These are phyloP conservation scores for Saturnispora saitoi DNA, from an alignment of 805 yeast species.

Conservation along the genomic window DNA sequence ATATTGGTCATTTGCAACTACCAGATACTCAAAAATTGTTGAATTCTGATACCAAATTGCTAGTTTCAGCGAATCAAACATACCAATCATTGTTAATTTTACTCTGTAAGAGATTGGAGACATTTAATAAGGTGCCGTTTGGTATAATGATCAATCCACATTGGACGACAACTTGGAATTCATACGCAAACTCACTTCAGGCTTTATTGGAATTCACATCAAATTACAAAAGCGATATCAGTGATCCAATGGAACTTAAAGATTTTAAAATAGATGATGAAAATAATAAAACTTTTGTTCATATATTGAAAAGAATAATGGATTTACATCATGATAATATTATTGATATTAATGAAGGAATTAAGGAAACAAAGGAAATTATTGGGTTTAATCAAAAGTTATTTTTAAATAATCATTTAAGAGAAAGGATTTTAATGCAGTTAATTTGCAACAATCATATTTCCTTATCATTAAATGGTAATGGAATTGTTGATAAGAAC, in stretches of 20 bases:
- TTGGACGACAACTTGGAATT: slow-evolving; percentile 65
- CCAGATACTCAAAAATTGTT: slow-evolving; percentile 4
- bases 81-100: slow-evolving; percentile 47
- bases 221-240: neutral
- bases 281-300: slow-evolving; percentile 38
- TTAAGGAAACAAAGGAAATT: slow-evolving; percentile 34
- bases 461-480: slow-evolving; percentile 39
- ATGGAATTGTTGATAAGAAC: slow-evolving; percentile 58
- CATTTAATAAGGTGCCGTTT: slow-evolving; percentile 71
- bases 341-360: slow-evolving; percentile 74
- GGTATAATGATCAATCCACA: slow-evolving; percentile 81
- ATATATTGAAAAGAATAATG: slow-evolving; percentile 49
- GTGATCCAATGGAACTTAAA: neutral
- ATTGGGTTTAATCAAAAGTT: neutral
- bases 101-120: slow-evolving; percentile 63
- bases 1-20: neutral
- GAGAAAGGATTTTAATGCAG: slow-evolving; percentile 81
- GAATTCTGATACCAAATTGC: neutral
- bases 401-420: slow-evolving; percentile 68
- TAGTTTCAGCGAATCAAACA: slow-evolving; percentile 40
- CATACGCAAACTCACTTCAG: slow-evolving; percentile 64
- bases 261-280: slow-evolving; percentile 25
- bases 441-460: slow-evolving; percentile 81
- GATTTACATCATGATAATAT: slow-evolving; percentile 79
- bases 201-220: slow-evolving; percentile 35